Percentiles rank a stretch among this genome's conserved stretches.
These are phyloP conservation scores for Alternaria sp. DNA, from an alignment of 2,329 filamentous ascomycete genomes.

Conservation along the genomic window DNA sequence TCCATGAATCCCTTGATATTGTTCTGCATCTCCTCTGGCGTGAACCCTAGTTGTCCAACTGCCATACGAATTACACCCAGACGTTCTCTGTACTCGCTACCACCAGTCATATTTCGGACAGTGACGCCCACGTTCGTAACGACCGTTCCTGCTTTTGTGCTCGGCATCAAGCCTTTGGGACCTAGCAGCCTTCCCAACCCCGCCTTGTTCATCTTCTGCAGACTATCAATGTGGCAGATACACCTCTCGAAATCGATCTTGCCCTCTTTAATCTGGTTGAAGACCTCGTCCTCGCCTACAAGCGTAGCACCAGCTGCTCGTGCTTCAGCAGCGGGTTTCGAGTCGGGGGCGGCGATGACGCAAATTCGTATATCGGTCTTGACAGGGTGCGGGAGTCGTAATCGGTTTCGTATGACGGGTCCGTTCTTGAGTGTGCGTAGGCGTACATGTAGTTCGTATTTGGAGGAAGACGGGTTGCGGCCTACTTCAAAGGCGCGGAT, in stretches of 20 bases:
- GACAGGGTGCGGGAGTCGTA: slow-evolving; percentile 87
- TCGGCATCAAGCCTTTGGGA: slow-evolving; percentile 92
- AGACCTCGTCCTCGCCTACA: slow-evolving; percentile 85
- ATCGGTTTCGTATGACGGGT: slow-evolving; percentile 82
- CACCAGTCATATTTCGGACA: slow-evolving; percentile 82
- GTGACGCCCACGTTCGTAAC: slow-evolving; percentile 77
- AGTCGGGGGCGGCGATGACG: slow-evolving; percentile 87
- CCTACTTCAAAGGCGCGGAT: slow-evolving; percentile 93
- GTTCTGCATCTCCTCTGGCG: slow-evolving; percentile 80
- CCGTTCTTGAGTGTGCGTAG: slow-evolving; percentile 85
- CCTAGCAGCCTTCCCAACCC: slow-evolving; percentile 81
- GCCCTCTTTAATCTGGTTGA: slow-evolving; percentile 76
- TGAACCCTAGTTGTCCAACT: slow-evolving; percentile 89
- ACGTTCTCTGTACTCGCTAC: slow-evolving; percentile 85
- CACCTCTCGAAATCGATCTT: slow-evolving; percentile 87
- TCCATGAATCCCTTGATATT: slow-evolving; percentile 83
- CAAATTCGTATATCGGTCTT: slow-evolving; percentile 87
- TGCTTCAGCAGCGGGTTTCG: slow-evolving; percentile 75
- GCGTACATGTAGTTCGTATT: slow-evolving; percentile 89
- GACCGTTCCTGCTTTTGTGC: slow-evolving; percentile 83
- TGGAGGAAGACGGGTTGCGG: slow-evolving; percentile 71
- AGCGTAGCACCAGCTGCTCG: slow-evolving; percentile 77
- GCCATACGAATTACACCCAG: slow-evolving; percentile 84
- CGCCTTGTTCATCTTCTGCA: slow-evolving; percentile 81
- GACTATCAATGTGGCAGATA: slow-evolving; percentile 81